Base-by-base conservation (phyloP, 116 monocot species). In the Trichopus zeylanicus region DNA sequence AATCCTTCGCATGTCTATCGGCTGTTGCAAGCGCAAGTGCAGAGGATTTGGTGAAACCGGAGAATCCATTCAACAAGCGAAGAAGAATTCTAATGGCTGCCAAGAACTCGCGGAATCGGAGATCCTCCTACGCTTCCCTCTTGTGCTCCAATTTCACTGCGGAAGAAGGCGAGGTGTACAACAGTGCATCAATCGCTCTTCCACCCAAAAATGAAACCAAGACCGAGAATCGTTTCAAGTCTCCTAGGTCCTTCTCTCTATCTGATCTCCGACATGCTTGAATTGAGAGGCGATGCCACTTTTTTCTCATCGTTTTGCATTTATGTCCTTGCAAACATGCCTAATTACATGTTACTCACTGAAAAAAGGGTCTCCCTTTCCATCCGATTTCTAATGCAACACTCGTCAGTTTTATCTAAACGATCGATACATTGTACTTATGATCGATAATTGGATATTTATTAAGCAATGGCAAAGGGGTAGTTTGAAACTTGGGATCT, bases 51-150 rank as follows among this genome's bases (percentile, higher is more conserved):
- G 69, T 46, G 25, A 87, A 87, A 70, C 67, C 67, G n/a, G 87
- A 87, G 73, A 79, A 87, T 67, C 79, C 87, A 2, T 76, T 79
- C 76, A 87, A 87, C 65, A 87, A 87, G 57, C 55, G 83, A 6
- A 53, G 76, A 46, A 51, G 82, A 34, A 53, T 87, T 29, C 53
- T 82, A 3, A 65, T 65, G 60, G 39, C 68, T 0, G 55, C 31
- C 59, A 73, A 57, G 37, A 29, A 46, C 10, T 37, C 70, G 3
- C 58, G 60, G 62, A 7, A 2, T 18, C 42, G 73, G 32, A 64
- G 85, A 53, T 66, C 77, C 39, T 71, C 81, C 11, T 77, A 51
- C 65, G 55, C 23, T 26, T 67, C 80, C 7, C 37, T 71, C 19
- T 29, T 21, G 37, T 37, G 8, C 59, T 22, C 35, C 21, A 21